These are phyloP conservation scores for Neurospora sp. DNA, from an alignment of 2,329 filamentous ascomycete species.

Conservation along the genomic window DNA sequence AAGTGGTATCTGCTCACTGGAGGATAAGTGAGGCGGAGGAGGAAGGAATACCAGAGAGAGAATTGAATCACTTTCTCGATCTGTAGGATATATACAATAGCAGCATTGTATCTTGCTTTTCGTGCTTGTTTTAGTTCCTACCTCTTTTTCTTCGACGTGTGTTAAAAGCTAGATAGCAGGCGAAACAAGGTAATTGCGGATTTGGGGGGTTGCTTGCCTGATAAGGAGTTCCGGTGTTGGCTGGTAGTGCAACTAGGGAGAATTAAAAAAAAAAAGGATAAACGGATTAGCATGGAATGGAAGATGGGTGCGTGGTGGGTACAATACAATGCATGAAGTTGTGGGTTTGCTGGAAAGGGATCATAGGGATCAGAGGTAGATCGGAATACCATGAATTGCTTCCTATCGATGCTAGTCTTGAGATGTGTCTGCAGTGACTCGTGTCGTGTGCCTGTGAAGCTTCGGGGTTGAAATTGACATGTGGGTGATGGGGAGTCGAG, in stretches of 20 bases:
- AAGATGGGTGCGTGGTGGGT: neutral
- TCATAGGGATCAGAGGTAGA: neutral
- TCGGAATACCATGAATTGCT: neutral
- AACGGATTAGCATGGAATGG: neutral
- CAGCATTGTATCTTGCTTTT: neutral
- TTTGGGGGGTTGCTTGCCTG: accelerated
- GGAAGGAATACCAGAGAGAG: neutral
- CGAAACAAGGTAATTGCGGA: neutral
- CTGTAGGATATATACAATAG: neutral
- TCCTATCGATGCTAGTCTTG: neutral
- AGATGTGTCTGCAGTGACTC: neutral
- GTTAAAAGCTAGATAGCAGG: neutral
- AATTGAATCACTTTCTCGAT: neutral
- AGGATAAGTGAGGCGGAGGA: neutral
- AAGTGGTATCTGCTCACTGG: neutral
- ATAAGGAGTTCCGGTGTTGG: neutral
- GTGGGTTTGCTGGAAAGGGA: neutral
- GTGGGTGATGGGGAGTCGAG: neutral
- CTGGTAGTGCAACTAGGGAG: neutral
- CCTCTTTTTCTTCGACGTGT: neutral
- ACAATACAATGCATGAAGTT: neutral
- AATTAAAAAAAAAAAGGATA: neutral
- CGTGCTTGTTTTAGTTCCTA: neutral
- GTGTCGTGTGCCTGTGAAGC: neutral
- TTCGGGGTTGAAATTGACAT: neutral